Conservation (phyloP, 2,329 filamentous ascomycete species). For the Sclerotinia borealis region DNA sequence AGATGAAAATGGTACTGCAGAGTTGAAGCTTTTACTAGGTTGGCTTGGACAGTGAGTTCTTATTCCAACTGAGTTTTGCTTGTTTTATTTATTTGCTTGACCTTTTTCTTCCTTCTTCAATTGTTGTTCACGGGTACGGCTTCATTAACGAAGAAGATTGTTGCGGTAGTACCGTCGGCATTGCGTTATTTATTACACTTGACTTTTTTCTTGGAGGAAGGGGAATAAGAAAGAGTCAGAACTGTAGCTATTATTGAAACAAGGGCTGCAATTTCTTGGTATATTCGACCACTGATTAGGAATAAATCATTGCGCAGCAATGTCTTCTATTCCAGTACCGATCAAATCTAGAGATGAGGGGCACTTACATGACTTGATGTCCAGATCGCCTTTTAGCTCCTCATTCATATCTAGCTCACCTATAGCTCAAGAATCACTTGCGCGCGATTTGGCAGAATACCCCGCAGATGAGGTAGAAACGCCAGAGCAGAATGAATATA, state of each 20-base stretch:
- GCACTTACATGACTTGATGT: conserved; percentile 18
- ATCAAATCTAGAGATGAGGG: conserved; percentile 18
- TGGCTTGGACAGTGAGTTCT: not conserved
- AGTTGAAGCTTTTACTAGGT: not conserved
- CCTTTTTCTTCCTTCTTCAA: not conserved
- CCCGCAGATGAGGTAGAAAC: conserved; percentile 48
- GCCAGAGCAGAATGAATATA: conserved; percentile 36
- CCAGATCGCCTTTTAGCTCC: conserved; percentile 34
- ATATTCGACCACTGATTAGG: not conserved
- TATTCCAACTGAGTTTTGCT: not conserved
- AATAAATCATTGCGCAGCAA: conserved; percentile 11
- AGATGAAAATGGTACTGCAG: not conserved
- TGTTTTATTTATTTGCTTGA: not conserved
- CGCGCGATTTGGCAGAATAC: conserved; percentile 60
- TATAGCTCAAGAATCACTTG: conserved; percentile 59
- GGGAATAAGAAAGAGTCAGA: not conserved
- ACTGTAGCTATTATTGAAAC: not conserved
- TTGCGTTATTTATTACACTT: not conserved
- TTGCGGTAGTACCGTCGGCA: not conserved
- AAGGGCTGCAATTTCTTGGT: not conserved
- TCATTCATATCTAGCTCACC: conserved; percentile 56
- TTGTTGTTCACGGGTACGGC: not conserved
- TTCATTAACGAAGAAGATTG: not conserved
- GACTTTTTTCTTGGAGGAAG: not conserved
- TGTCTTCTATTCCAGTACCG: conserved; percentile 26